Evolutionary conservation across 2,329 filamentous ascomycete species (phyloP).

Genomic region (Colletotrichum echinochloae): DNA sequence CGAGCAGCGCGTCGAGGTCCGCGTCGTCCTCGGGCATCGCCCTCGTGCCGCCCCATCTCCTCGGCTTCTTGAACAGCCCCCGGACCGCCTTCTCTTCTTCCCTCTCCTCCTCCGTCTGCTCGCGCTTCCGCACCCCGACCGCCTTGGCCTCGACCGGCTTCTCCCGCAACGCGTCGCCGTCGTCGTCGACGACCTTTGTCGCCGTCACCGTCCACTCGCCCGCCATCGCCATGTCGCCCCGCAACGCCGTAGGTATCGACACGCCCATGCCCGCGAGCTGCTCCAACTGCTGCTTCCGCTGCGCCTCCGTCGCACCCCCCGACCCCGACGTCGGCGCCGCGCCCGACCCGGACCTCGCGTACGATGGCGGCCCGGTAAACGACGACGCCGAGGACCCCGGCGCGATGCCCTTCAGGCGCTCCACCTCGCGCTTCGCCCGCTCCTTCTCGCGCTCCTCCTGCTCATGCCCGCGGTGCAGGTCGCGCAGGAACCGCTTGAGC

Average conservation of each 20-base stretch:
- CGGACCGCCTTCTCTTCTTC: conserved; percentile 71
- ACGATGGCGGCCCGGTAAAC: conserved; percentile 46
- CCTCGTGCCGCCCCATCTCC: conserved; percentile 65
- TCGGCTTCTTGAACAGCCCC: conserved; percentile 70
- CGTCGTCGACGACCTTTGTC: conserved; percentile 67
- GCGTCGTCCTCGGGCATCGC: conserved; percentile 60
- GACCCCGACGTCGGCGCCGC: conserved; percentile 38
- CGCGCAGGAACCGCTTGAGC: conserved; percentile 89
- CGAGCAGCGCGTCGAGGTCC: conserved; percentile 73
- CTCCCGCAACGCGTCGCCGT: conserved; percentile 48
- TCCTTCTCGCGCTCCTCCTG: conserved; percentile 84
- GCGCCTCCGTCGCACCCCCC: conserved; percentile 63
- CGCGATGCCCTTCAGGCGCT: conserved; percentile 84
- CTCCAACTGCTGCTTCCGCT: conserved; percentile 85
- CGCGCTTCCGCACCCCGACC: conserved; percentile 72
- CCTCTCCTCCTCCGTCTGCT: conserved; percentile 68
- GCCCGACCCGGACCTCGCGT: conserved; percentile 45
- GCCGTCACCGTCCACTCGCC: conserved; percentile 87
- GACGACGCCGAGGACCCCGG: conserved; percentile 53
- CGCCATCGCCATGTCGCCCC: conserved; percentile 85
- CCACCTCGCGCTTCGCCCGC: conserved; percentile 84
- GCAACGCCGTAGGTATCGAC: conserved; percentile 81
- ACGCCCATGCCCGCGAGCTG: conserved; percentile 91
- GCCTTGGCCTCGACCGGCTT: conserved; percentile 60
- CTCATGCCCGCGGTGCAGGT: conserved; percentile 88